Evolutionary conservation across 2,329 filamentous ascomycete genomes (phyloP).

Genomic region (Scopulariopsis brevicaulis): DNA sequence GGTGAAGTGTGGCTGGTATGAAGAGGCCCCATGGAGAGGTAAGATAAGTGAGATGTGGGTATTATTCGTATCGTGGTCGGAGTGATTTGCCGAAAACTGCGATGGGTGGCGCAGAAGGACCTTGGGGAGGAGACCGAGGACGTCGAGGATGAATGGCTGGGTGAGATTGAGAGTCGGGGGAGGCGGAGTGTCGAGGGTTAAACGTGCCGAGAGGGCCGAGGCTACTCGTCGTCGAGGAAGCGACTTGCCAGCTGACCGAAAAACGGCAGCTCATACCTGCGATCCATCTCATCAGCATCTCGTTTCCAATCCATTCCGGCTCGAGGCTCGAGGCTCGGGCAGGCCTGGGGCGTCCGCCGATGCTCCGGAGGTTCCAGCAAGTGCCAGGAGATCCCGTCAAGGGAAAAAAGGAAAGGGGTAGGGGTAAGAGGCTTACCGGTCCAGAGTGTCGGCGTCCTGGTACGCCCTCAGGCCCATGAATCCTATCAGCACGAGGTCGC

Average conservation of each 20-base stretch:
- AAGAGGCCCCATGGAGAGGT: too few relatives aligned
- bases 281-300: slow-evolving; percentile 10
- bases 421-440: slow-evolving; percentile 34
- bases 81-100: too few relatives aligned
- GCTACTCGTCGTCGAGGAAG: slow-evolving; percentile 74
- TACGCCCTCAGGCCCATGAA: slow-evolving; percentile 74
- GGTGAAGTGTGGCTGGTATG: background rate
- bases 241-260: slow-evolving; percentile 78
- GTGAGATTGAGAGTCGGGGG: too few relatives aligned
- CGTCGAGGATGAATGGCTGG: background rate
- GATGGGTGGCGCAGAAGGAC: background rate
- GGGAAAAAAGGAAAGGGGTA: too few relatives aligned
- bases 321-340: background rate
- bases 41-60: background rate
- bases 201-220: background rate
- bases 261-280: slow-evolving; percentile 74
- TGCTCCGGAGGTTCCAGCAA: too few relatives aligned
- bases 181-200: background rate
- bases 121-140: background rate
- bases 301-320: background rate
- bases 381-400: too few relatives aligned
- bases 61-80: background rate
- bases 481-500: slow-evolving; percentile 64
- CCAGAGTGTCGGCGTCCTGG: slow-evolving; percentile 61
- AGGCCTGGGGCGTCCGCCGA: too few relatives aligned